Evolutionary conservation across 2,329 filamentous ascomycete species (phyloP), one percentile per base, ranked within the genome.

Genomic region (Ascochyta pisi): DNA sequence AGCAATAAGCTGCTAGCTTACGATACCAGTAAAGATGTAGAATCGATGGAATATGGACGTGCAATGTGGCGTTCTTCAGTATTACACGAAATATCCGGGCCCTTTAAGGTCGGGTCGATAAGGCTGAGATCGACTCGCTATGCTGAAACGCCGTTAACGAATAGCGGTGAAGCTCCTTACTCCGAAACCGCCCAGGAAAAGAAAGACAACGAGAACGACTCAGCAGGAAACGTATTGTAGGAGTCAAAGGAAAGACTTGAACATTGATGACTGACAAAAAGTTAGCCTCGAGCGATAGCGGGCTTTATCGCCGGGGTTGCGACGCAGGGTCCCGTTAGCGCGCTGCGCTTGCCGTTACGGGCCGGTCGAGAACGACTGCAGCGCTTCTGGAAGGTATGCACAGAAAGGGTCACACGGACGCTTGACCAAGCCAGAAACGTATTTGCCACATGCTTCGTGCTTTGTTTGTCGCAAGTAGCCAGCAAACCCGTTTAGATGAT

Each of bases 201-300:
- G 27, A 50, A 35, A 15, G 22, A 19, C 22, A 26, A 12, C 8
- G 26, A 33, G 6, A 29, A 6, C n/a, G 15, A 12, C 9, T 19
- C 8, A 12, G n/a, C 6, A 31, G 16, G 13, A 13, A 26, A n/a
- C n/a, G 22, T 50, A 12, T 24, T 13, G 9, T 9, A 40, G 33
- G 26, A 27, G n/a, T 34, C n/a, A 34, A 27, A 47, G 22, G 33
- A 42, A 33, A 16, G 47, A 41, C 39, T 40, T 37, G 7, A 39
- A 43, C 22, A 22, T 15, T 16, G 47, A 56, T 56, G 53, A 56
- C 47, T 56, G 47, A 40, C 53, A 51, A 56, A 56, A 56, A 51
- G 42, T 48, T 56, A 56, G 37, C 23, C 31, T 24, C 16, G 42
- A 47, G 46, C 53, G 53, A 56, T 56, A 56, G 37, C 46, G 47